phyloP scores from a whole-genome alignment of 306 rosid genomes.

The Cucurbita argyrosperma region DNA sequence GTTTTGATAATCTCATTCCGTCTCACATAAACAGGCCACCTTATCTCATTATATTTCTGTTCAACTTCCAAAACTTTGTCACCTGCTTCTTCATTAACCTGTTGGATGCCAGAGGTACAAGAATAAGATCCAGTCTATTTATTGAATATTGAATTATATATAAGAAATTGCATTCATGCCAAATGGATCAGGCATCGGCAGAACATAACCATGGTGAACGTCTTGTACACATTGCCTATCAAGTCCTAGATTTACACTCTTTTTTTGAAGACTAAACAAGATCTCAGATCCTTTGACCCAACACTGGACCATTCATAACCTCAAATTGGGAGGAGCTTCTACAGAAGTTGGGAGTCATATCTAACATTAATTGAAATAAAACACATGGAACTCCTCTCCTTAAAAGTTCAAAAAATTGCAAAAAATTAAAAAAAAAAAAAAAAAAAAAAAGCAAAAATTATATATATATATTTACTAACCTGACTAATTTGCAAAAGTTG shows the following conservation, averaged over 20 bases:
- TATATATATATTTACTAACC: not conserved
- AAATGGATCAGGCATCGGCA: not conserved
- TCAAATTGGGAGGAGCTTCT: not conserved
- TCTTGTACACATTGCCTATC: not conserved
- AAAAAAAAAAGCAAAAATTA: not conserved
- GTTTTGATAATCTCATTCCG: constrained; percentile 52
- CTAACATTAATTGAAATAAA: not conserved
- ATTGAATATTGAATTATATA: not conserved
- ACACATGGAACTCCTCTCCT: not conserved
- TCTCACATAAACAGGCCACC: constrained; percentile 48
- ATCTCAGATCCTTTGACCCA: not conserved
- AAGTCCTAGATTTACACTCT: not conserved
- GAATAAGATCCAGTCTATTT: not conserved
- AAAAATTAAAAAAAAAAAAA: not conserved
- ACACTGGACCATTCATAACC: not conserved
- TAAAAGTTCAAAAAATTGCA: not conserved
- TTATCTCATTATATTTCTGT: constrained; percentile 57
- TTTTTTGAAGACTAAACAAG: not conserved
- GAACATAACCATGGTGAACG: not conserved
- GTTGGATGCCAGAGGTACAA: constrained; percentile 13
- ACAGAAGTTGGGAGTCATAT: not conserved
- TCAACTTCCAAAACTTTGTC: constrained; percentile 60
- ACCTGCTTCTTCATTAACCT: constrained; percentile 73
- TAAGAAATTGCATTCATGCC: not conserved
- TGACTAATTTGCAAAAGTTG: not conserved